Base-by-base conservation (phyloP, 2,329 filamentous ascomycete genomes). In the Talaromyces sp. region DNA sequence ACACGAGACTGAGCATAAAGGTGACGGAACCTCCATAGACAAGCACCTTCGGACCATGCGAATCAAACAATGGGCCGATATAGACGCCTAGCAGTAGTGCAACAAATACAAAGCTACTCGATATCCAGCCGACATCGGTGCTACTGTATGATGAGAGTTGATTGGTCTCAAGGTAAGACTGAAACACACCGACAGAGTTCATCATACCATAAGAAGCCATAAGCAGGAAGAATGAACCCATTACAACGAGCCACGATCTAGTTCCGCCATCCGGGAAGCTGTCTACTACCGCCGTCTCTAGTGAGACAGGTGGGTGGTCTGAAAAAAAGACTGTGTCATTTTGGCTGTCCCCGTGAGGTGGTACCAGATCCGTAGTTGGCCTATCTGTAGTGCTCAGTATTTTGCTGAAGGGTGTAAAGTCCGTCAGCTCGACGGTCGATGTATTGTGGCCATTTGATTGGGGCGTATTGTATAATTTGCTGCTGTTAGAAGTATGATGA, bases 71-170 rank as follows among this genome's bases (percentile, higher is more conserved):
- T 0, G 82, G 82, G 0, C 83, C 82, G 7, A 82, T 75, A 64
- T 82, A 80, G 19, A 84, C 78, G 13, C 81, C 81, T 1, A 82
- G 71, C 0, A 77, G 71, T 0, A 84, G 72, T 0, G 77, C 72
- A 0, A 84, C 72, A 64, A 82, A 83, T 3, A 81, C 77, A 67
- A 82, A 83, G 0, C 82, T 66, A 0, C 81, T 80, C 0, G 79
- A 78, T 33, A 84, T 83, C 82, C 82, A 84, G 16, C 82, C 82
- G 1, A 84, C 75, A 11, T 82, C 76, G 19, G 80, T 76, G 7
- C 78, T 73, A 0, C 78, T 76, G 67, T 82, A 83, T 14, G 68
- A 65, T 0, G 74, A 70, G 1, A 84, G 75, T 65, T 84, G 82
- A 58, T 84, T 75, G 1, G 73, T 71, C 16, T 77, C 74, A 11